Base-by-base conservation (phyloP, 768 basidiomycete species). In the Agrocybe praecox region DNA sequence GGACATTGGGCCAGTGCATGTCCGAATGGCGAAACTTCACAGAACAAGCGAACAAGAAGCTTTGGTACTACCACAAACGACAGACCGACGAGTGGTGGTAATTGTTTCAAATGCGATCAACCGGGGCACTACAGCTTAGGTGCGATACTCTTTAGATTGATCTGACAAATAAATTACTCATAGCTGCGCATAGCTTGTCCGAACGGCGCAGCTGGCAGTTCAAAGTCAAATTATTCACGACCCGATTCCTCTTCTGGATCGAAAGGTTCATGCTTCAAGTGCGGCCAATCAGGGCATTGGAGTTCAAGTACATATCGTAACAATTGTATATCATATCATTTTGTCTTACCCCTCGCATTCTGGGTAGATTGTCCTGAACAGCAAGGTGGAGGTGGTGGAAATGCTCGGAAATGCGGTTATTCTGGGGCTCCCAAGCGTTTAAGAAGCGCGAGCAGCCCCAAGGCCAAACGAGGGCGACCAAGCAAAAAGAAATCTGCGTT, bases 241-340 rank as follows among this genome's bases (percentile, higher is more conserved):
- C 53, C 58, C 9, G 57, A 58, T 43, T 47, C 52, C 26, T 29
- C 26, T 9, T 29, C 26, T 4, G 26, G 26, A 10, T 57, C 64
- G 9, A 50, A 32, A 18, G 58, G 65, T 43, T 62, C 68, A 2
- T 84, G 86, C 67, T 88, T 76, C 66, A 85, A 84, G 54, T 89
- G 87, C 53, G 81, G 81, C 10, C 63, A 79, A 61, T 63, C 65
- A 8, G 88, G 86, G 3, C 88, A 89, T 67, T 88, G 78, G 70
- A 81, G 82, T 50, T 84, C 78, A 43, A 80, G 87, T 86, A 67
- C 19, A 80, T 66, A 48, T 12, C 29, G 44, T 15, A 32, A 26
- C 15, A 49, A 3, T 22, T 14, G 6, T 6, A 34, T 42, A 8
- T n/a, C n/a, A n/a, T 19, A 9, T 26, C 12, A 21, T 15, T 18